A percentile compares a stretch with the other conserved stretches of the same genome.
Conservation (phyloP, 2,329 filamentous ascomycete species). For the Talaromyces funiculosus region DNA sequence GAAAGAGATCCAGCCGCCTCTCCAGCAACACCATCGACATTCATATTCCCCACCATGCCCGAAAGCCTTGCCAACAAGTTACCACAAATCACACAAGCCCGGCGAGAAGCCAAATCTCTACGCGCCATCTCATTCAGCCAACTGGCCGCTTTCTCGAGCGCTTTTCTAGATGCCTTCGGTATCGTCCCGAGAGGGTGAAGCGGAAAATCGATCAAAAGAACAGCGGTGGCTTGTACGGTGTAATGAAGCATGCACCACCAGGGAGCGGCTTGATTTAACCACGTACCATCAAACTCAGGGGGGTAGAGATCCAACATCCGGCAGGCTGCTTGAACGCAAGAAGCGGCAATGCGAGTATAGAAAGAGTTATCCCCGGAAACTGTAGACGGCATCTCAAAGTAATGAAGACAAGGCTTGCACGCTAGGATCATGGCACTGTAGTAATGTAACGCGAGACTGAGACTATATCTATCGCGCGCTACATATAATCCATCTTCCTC, state of each 20-base stretch:
- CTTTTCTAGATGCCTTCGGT: background rate
- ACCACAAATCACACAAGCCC: conserved; percentile 29
- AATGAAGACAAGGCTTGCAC: conserved; percentile 40
- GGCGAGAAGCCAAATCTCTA: conserved; percentile 28
- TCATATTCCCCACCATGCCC: background rate
- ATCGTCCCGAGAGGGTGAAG: background rate
- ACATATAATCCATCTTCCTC: conserved; percentile 19
- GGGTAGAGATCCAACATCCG: conserved; percentile 34
- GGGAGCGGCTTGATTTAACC: conserved; percentile 28
- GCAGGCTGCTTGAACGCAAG: conserved; percentile 33
- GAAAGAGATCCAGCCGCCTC: background rate
- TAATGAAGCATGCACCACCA: conserved; percentile 41
- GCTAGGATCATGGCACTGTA: conserved; percentile 41
- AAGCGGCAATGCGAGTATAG: conserved; percentile 29
- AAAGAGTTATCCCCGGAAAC: conserved; percentile 23
- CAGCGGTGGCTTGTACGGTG: conserved; percentile 35
- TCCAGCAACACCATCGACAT: background rate
- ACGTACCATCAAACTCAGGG: conserved; percentile 26
- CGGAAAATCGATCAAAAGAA: conserved; percentile 31
- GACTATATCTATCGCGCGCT: conserved; percentile 28
- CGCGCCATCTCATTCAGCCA: conserved; percentile 25
- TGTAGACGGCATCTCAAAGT: conserved; percentile 26
- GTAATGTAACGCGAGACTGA: conserved; percentile 36
- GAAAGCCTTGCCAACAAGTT: conserved; percentile 6
- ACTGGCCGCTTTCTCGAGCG: conserved; percentile 9